Evolutionary conservation across 1,284 basidiomycete genomes (phyloP).

Genomic region (Irpex lacteus): DNA sequence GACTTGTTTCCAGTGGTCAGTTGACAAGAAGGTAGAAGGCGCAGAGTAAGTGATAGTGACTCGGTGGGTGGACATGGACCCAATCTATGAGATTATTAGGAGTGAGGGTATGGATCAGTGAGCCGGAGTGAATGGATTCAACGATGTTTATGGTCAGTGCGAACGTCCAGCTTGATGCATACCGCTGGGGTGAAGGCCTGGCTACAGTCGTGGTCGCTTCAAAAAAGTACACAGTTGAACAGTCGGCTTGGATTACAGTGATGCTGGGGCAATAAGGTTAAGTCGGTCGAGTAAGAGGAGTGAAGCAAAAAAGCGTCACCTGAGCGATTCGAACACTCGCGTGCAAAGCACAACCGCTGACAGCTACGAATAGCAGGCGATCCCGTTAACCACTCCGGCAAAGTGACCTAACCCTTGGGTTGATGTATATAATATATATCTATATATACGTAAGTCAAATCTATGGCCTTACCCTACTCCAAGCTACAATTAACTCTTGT

Average conservation of each 20-base stretch:
- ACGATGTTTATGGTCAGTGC: too few species aligned
- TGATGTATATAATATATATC: not conserved
- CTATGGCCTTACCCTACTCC: not conserved
- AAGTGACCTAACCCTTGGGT: slow-evolving; percentile 53
- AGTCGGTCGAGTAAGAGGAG: not conserved
- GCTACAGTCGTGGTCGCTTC: too few species aligned
- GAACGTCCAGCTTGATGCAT: too few species aligned
- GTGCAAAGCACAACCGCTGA: slow-evolving; percentile 64
- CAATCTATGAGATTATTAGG: too few species aligned
- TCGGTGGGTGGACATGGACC: slow-evolving; percentile 32
- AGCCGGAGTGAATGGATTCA: too few species aligned
- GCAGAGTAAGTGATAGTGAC: slow-evolving; percentile 68
- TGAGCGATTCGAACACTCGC: slow-evolving; percentile 88
- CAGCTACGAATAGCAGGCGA: slow-evolving; percentile 69
- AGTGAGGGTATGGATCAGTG: too few species aligned
- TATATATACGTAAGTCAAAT: not conserved
- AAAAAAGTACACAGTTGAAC: too few species aligned
- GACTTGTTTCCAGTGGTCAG: slow-evolving; percentile 71
- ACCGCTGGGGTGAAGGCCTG: too few species aligned
- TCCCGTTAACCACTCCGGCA: slow-evolving; percentile 93
- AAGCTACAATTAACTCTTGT: too few species aligned
- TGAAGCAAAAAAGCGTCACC: slow-evolving; percentile 61
- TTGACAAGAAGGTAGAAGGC: slow-evolving; percentile 58
- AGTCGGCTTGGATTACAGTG: too few species aligned
- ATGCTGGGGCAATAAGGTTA: not conserved